Evolutionary conservation across 495 filamentous ascomycete genomes (phyloP).

Genomic region (Neurospora terricola): DNA sequence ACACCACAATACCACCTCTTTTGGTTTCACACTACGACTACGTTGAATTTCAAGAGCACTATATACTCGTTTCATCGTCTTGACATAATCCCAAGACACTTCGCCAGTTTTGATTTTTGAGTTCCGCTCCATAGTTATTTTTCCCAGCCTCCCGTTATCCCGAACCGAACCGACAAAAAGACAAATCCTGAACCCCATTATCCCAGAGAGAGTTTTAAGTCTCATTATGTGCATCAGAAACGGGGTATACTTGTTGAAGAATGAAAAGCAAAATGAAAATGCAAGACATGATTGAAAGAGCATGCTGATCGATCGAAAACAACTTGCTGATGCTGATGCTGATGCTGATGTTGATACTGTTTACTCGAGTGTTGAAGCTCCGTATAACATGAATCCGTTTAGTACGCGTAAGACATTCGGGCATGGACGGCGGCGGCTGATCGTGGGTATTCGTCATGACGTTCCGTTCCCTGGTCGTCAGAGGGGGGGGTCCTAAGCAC

Average conservation of each 20-base stretch:
- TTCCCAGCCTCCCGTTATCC: background rate
- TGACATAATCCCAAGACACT: background rate
- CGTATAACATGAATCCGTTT: background rate
- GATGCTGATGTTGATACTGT: background rate
- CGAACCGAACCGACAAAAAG: background rate
- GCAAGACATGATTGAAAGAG: background rate
- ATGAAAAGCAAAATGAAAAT: background rate
- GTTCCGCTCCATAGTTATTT: background rate
- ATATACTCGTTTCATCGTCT: background rate
- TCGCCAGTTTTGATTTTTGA: background rate
- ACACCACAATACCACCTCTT: background rate
- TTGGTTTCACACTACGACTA: background rate
- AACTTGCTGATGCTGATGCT: background rate
- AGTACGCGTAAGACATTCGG: background rate
- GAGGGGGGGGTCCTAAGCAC: constrained; percentile 22
- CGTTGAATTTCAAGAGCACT: background rate
- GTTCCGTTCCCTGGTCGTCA: background rate
- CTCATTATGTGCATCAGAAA: background rate
- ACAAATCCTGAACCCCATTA: background rate
- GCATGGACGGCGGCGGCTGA: background rate
- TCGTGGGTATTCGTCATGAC: background rate
- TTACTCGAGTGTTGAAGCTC: background rate
- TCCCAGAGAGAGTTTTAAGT: background rate
- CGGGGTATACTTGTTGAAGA: constrained; percentile 1
- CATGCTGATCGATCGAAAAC: background rate